Evolutionary conservation across 1,139 yeast species (phyloP).

Genomic region (Sugiyamaella pinicola): DNA sequence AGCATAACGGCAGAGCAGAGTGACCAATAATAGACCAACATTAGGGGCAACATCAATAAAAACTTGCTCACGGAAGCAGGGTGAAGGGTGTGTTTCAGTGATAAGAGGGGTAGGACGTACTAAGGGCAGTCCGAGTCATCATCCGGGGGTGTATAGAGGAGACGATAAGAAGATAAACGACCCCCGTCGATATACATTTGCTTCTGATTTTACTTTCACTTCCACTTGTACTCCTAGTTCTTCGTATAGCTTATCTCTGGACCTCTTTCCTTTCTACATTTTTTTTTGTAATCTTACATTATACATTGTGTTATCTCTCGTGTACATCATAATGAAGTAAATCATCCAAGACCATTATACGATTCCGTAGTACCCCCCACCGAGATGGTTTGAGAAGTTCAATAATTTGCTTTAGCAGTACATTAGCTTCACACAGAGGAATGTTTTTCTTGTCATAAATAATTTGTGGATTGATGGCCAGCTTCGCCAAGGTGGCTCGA

Average conservation of each 20-base stretch:
- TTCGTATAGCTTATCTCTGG: neutral
- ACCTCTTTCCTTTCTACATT: neutral
- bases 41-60: too few species aligned
- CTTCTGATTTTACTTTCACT: too few species aligned
- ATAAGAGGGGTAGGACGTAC: neutral
- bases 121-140: too few species aligned
- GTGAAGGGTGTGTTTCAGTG: neutral
- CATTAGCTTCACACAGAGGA: conserved; percentile 31
- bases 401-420: conserved; percentile 27
- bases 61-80: too few species aligned
- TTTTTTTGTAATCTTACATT: neutral
- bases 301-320: conserved; percentile 3
- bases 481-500: conserved; percentile 8
- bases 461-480: conserved; percentile 11
- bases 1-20: too few species aligned
- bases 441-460: conserved; percentile 19
- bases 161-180: too few species aligned
- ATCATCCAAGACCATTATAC: conserved; percentile 14
- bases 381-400: conserved; percentile 28
- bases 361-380: conserved; percentile 32
- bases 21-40: neutral
- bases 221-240: too few species aligned
- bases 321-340: conserved; percentile 13
- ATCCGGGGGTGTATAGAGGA: too few species aligned
- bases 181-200: conserved; percentile 6